A percentile compares a stretch with the other conserved stretches of the same genome.
Evolutionary conservation across 495 filamentous ascomycete genomes (phyloP).

Genomic region (Xylaria nigripes): DNA sequence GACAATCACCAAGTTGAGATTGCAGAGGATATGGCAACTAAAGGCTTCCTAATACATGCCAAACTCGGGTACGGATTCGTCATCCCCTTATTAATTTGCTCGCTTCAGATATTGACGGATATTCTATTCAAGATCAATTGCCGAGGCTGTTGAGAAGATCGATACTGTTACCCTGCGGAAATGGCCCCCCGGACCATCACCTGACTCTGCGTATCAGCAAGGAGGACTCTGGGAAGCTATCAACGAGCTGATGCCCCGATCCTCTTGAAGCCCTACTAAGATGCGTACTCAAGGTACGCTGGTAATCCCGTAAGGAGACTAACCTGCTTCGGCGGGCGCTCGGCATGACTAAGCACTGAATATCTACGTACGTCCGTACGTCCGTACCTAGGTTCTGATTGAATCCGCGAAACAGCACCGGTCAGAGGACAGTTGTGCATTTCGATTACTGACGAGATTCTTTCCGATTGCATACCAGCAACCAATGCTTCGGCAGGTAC

Average conservation of each 20-base stretch:
- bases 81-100: not conserved
- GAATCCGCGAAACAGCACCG: no score
- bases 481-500: no score
- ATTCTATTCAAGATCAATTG: constrained; percentile 20
- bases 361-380: no score
- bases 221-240: constrained; percentile 24
- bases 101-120: not conserved
- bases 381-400: no score
- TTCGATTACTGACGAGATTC: no score
- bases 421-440: no score
- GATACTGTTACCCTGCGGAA: constrained; percentile 4
- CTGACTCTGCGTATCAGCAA: constrained; percentile 12
- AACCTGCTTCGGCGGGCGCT: no score
- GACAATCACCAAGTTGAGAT: constrained; percentile 91
- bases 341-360: no score
- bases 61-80: constrained; percentile 48
- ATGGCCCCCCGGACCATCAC: constrained; percentile 21
- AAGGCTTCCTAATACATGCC: constrained; percentile 64
- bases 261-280: not conserved
- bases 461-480: no score
- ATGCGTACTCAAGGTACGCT: not conserved
- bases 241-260: constrained; percentile 12
- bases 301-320: not conserved
- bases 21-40: constrained; percentile 58
- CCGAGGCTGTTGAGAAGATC: constrained; percentile 20